Evolutionary conservation across 2,329 filamentous ascomycete genomes (phyloP).

Genomic region (Geosmithia flava): DNA sequence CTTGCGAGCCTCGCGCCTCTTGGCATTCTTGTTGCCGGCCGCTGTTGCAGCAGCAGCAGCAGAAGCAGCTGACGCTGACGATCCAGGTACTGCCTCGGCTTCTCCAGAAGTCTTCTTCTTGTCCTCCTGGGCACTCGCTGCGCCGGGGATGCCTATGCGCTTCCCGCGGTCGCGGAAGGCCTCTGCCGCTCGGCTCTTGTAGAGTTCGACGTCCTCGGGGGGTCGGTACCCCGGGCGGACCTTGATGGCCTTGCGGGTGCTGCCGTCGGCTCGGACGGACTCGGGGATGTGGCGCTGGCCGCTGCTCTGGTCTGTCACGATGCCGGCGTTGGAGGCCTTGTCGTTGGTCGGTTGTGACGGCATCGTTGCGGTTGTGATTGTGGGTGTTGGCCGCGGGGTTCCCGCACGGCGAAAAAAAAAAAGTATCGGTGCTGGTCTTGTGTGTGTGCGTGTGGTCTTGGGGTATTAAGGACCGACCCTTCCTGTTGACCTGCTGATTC

Average conservation of each 20-base stretch:
- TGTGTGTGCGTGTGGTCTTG: too few species aligned
- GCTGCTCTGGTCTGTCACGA: slow-evolving; percentile 60
- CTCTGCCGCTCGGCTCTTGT: slow-evolving; percentile 85
- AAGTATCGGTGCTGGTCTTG: too few species aligned
- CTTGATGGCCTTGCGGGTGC: slow-evolving; percentile 85
- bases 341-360: slow-evolving; percentile 14
- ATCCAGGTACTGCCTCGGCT: background rate
- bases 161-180: slow-evolving; percentile 64
- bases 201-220: slow-evolving; percentile 89
- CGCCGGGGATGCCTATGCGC: slow-evolving; percentile 58
- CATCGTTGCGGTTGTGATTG: slow-evolving; percentile 10
- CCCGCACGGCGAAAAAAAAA: too few species aligned
- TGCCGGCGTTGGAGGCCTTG: slow-evolving; percentile 47
- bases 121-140: slow-evolving; percentile 43
- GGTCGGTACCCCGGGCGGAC: slow-evolving; percentile 89
- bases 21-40: slow-evolving; percentile 74
- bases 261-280: slow-evolving; percentile 76
- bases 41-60: slow-evolving; percentile 24
- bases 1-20: slow-evolving; percentile 46
- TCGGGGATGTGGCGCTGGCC: slow-evolving; percentile 85
- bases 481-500: too few species aligned
- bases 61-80: slow-evolving; percentile 6
- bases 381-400: background rate
- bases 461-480: too few species aligned
- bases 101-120: slow-evolving; percentile 10